Evolutionary conservation across 495 filamentous ascomycete species (phyloP).

Genomic region (Daldinia bambusicola): DNA sequence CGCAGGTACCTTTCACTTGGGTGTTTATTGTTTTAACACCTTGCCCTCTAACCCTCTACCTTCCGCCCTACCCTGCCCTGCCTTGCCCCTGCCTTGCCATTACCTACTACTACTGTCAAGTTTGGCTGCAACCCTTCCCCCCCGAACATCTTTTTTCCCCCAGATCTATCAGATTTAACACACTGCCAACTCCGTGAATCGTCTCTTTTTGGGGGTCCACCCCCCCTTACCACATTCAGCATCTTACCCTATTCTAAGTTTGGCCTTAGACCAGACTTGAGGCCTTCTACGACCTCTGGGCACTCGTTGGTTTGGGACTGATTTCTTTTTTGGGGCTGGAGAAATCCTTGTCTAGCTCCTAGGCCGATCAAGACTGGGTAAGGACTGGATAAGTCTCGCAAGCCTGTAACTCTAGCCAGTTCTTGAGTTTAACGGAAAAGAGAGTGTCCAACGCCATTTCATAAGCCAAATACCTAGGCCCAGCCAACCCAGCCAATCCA

Average conservation of each 20-base stretch:
- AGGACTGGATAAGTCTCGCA: neutral
- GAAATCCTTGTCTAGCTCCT: constrained; percentile 30
- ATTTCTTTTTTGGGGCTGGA: constrained; percentile 43
- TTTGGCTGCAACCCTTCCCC: constrained; percentile 35
- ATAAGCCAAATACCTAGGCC: constrained; percentile 11
- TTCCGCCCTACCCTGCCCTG: constrained; percentile 1
- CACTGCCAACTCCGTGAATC: constrained; percentile 31
- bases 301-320: constrained; percentile 39
- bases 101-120: constrained; percentile 30
- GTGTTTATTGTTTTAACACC: constrained; percentile 15
- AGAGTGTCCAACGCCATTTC: constrained; percentile 27
- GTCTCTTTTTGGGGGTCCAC: constrained; percentile 31
- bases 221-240: constrained; percentile 17
- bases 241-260: constrained; percentile 33
- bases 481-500: constrained; percentile 36
- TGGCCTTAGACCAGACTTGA: constrained; percentile 27
- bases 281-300: constrained; percentile 27
- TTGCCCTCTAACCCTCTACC: neutral
- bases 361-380: constrained; percentile 3
- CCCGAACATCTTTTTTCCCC: constrained; percentile 38
- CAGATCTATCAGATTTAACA: constrained; percentile 46
- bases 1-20: neutral
- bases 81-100: constrained; percentile 32
- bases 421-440: constrained; percentile 20
- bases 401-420: constrained; percentile 11